Evolutionary conservation across 768 basidiomycete species (phyloP).

Genomic region (Agrocybe chaxingu): DNA sequence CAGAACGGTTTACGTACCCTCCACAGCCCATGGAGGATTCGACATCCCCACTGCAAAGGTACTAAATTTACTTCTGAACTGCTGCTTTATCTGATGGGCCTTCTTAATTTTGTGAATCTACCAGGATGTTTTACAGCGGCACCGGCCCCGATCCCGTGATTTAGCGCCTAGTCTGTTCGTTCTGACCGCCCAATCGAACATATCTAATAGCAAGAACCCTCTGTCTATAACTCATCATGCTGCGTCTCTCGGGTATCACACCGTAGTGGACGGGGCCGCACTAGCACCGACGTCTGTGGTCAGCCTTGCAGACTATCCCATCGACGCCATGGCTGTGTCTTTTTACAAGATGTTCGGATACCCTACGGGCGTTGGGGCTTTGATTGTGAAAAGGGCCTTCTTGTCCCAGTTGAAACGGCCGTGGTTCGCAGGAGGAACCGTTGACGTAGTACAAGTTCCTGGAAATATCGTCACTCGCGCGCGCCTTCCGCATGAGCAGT

Average conservation of each 20-base stretch:
- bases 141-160: conserved; percentile 42
- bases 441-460: conserved; percentile 81
- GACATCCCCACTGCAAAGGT: conserved; percentile 60
- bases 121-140: conserved; percentile 52
- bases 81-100: conserved; percentile 1
- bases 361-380: conserved; percentile 80
- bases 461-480: conserved; percentile 65
- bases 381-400: conserved; percentile 72
- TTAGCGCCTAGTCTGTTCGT: conserved; percentile 63
- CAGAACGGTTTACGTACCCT: conserved; percentile 59
- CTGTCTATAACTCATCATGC: conserved; percentile 66
- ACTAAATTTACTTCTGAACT: conserved; percentile 9
- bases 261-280: conserved; percentile 80
- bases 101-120: conserved; percentile 21
- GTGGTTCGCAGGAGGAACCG: conserved; percentile 85
- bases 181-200: conserved; percentile 79
- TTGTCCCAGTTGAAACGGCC: conserved; percentile 59
- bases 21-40: conserved; percentile 64
- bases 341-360: conserved; percentile 93
- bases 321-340: conserved; percentile 80
- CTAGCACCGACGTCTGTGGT: conserved; percentile 70
- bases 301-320: conserved; percentile 60
- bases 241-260: conserved; percentile 64
- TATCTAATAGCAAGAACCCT: conserved; percentile 71
- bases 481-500: conserved; percentile 61